Base-by-base conservation (phyloP, 2,329 filamentous ascomycete genomes). In the Phialemoniopsis sp. region DNA sequence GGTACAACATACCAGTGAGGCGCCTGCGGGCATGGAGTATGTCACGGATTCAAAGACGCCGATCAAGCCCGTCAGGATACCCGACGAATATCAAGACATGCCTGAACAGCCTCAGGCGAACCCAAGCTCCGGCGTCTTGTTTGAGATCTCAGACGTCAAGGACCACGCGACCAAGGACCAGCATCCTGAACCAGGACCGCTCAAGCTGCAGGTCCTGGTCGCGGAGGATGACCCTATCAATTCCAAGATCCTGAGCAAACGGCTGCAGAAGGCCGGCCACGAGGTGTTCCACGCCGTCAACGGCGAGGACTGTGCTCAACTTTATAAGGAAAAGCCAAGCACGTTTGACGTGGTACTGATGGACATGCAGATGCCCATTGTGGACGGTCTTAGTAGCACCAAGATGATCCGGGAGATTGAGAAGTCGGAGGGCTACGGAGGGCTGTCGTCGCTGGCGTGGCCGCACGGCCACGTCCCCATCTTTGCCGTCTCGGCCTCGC, bases 361-460 rank as follows among this genome's bases (percentile, higher is more conserved):
- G 89, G 89, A 95, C 55, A 89, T 95, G 76, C 88, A 95, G 88
- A 95, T 95, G 89, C 89, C 89, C 14, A 93, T 95, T 26, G 85
- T 94, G 5, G 88, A 95, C 54, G 89, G 89, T 13, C 72, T 90
- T 18, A 80, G 76, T 4, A 89, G 88, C 13, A 86, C 89, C 0
- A 89, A 88, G 59, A 85, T 89, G 75, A 95, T 95, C 45, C 75
- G 89, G 18, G 21, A 26, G 21, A 26, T 26, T 26, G 21, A 26
- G 21, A 81, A 75, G 38, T 89, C 94, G 55, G 75, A 76, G 66
- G 59, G 70, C 34, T 34, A 54, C 51, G 37, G 63, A 2, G 62
- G 74, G 0, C 68, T 85, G 19, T 89, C 86, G 1, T 51, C 63
- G 1, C 66, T 81, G 39, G 82, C 82, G 4, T 53, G 62, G 2